Percentiles rank a stretch among this genome's conserved stretches.
Conservation (phyloP, 169 alveolate species). For the Plasmodium coatneyi region DNA sequence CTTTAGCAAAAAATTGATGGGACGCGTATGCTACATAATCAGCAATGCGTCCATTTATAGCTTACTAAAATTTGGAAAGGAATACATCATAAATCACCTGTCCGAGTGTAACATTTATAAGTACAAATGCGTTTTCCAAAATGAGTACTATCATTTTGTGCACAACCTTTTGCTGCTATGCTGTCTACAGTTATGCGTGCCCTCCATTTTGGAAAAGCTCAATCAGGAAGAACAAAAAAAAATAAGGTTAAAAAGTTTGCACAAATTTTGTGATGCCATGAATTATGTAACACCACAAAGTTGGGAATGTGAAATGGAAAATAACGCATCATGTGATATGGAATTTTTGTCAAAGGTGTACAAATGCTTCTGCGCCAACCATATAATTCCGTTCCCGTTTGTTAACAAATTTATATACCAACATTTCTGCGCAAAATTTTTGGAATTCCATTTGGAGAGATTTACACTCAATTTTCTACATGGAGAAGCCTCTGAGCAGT, state of each 20-base stretch:
- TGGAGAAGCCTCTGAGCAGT: not conserved
- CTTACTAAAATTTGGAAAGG: conserved; percentile 28
- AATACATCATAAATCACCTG: conserved; percentile 37
- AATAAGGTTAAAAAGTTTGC: conserved; percentile 36
- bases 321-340: not conserved
- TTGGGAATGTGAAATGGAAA: not conserved
- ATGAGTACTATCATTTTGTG: conserved; percentile 27
- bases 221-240: conserved; percentile 3
- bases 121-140: conserved; percentile 39
- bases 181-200: conserved; percentile 30
- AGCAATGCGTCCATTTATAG: conserved; percentile 29
- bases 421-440: not conserved
- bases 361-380: conserved; percentile 39
- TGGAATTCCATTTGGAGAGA: not conserved
- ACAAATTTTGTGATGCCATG: conserved; percentile 18
- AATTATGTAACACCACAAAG: not conserved
- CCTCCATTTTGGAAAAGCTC: conserved; percentile 3
- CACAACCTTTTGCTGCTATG: conserved; percentile 47
- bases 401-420: conserved; percentile 22
- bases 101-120: conserved; percentile 61
- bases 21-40: conserved; percentile 11
- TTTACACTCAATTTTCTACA: not conserved
- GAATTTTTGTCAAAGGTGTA: conserved; percentile 36
- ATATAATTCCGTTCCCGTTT: conserved; percentile 45
- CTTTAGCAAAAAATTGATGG: conserved; percentile 26